These are phyloP conservation scores for Acer saccharum DNA, from an alignment of 345 rosid genomes.

Conservation along the genomic window DNA sequence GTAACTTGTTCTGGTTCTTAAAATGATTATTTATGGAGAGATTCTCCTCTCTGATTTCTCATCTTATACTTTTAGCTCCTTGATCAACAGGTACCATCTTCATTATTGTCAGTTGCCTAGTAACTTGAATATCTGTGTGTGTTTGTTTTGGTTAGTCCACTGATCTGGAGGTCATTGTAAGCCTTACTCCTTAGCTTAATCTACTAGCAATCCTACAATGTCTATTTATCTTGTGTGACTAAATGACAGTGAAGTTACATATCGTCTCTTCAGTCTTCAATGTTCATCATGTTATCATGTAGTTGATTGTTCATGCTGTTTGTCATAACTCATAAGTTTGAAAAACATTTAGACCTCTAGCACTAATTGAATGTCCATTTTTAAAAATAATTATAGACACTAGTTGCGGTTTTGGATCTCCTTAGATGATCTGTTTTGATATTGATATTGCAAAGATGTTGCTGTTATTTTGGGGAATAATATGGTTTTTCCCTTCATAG, in stretches of 20 bases:
- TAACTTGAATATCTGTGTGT: background rate
- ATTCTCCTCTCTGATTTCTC: background rate
- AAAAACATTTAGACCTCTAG: background rate
- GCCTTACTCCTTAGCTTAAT: background rate
- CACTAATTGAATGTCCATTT: background rate
- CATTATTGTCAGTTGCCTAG: background rate
- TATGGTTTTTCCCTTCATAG: background rate
- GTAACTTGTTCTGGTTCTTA: background rate
- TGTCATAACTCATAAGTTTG: background rate
- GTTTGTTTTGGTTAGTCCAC: background rate
- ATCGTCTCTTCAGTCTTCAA: background rate
- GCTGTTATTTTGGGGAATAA: background rate
- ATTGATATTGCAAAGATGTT: background rate
- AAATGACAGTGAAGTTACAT: background rate
- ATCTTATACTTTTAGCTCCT: background rate
- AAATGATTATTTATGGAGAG: background rate
- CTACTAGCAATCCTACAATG: slow-evolving; percentile 2
- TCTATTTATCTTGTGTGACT: background rate
- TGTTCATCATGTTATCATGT: background rate
- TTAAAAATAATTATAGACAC: background rate
- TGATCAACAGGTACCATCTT: background rate
- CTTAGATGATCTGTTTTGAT: background rate
- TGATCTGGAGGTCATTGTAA: slow-evolving; percentile 1
- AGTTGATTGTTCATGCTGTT: background rate
- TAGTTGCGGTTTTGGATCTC: background rate